These are phyloP conservation scores for Myxozyma udenii DNA, from an alignment of 805 yeast genomes.

Conservation along the genomic window DNA sequence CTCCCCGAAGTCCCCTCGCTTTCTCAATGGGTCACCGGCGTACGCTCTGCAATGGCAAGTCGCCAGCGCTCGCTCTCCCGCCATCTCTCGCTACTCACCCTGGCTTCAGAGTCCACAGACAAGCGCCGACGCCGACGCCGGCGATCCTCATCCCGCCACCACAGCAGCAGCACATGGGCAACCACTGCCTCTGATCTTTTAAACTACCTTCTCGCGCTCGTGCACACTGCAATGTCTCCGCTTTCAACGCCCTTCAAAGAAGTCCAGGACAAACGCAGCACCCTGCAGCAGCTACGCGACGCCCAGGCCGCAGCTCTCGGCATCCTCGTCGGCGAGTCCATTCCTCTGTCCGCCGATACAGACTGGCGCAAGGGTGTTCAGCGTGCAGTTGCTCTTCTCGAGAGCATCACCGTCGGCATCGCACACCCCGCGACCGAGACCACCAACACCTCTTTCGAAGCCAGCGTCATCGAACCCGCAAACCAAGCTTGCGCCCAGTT, in stretches of 20 bases:
- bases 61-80: conserved; percentile 6
- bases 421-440: background rate
- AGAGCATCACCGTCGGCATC: conserved; percentile 11
- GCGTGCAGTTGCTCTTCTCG: conserved; percentile 22
- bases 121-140: background rate
- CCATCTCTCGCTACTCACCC: background rate
- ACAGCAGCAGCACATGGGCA: background rate
- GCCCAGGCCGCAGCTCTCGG: conserved; percentile 32
- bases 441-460: conserved; percentile 7
- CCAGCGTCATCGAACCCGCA: conserved; percentile 5
- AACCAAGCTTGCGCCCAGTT: background rate
- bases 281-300: conserved; percentile 23
- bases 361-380: conserved; percentile 30
- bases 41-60: conserved; percentile 5
- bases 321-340: conserved; percentile 26
- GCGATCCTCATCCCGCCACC: no score
- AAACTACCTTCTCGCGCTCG: no score
- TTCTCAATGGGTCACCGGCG: conserved; percentile 12
- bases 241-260: conserved; percentile 25
- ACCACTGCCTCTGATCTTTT: no score
- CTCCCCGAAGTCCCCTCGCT: conserved; percentile 12
- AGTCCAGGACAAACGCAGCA: conserved; percentile 21
- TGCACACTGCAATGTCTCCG: conserved; percentile 26
- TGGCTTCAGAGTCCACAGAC: background rate
- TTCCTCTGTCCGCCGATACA: conserved; percentile 4